These are phyloP conservation scores for Ostreobium quekettii DNA, from an alignment of 139 green algal species.

Conservation along the genomic window DNA sequence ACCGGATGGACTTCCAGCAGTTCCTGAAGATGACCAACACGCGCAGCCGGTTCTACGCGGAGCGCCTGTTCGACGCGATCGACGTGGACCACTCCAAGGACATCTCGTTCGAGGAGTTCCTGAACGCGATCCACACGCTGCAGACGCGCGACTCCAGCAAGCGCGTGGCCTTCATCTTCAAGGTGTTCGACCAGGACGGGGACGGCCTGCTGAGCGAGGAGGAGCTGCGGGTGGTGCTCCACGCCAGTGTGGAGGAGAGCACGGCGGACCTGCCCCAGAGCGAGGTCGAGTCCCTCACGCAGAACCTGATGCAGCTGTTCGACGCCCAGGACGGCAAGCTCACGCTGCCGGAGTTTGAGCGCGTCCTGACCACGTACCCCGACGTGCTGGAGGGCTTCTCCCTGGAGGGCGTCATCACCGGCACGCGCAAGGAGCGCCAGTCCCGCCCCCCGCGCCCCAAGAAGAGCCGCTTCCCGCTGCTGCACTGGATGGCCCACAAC, in stretches of 20 bases:
- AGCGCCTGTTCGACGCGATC: background rate
- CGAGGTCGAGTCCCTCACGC: background rate
- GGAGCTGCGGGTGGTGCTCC: background rate
- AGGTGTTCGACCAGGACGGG: constrained; percentile 7
- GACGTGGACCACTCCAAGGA: constrained; percentile 7
- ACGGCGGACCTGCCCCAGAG: background rate
- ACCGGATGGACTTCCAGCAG: background rate
- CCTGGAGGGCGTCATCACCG: background rate
- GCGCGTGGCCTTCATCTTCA: constrained; percentile 9
- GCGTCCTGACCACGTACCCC: constrained; percentile 1
- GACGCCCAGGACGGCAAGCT: background rate
- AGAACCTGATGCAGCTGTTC: background rate
- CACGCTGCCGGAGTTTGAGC: background rate
- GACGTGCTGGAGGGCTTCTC: background rate
- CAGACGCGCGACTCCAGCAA: background rate
- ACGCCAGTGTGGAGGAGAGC: constrained; percentile 13
- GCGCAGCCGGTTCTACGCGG: constrained; percentile 2
- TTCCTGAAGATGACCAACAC: background rate
- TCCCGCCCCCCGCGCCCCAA: background rate
- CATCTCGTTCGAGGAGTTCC: constrained; percentile 9
- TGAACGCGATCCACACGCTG: background rate
- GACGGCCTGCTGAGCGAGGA: background rate
- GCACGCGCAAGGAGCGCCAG: background rate
- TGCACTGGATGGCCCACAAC: constrained; percentile 8
- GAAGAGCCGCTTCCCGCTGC: background rate